Conservation (phyloP, 1,139 yeast genomes). For the Candida pseudoviswanathii region DNA sequence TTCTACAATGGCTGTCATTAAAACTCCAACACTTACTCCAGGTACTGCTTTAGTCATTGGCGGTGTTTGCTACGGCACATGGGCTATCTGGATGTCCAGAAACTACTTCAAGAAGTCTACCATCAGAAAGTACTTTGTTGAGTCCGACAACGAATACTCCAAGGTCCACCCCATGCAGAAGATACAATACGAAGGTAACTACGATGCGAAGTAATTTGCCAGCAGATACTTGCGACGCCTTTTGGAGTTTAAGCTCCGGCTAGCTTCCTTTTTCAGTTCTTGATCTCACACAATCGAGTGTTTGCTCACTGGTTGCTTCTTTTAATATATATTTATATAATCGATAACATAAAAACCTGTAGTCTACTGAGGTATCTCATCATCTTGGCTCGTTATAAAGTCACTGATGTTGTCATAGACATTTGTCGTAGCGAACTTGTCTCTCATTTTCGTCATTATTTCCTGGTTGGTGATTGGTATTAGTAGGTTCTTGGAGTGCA, state of each 20-base stretch:
- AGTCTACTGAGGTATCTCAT: slow-evolving; percentile 17
- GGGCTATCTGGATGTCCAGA: slow-evolving; percentile 38
- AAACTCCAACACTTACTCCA: slow-evolving; percentile 22
- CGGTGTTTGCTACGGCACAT: slow-evolving; percentile 37
- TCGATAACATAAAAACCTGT: neutral
- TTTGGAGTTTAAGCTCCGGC: neutral
- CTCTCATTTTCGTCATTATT: slow-evolving; percentile 29
- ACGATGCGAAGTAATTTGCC: slow-evolving; percentile 2
- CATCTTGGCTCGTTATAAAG: slow-evolving; percentile 29
- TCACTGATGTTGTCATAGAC: slow-evolving; percentile 29
- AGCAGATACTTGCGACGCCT: neutral
- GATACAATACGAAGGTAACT: slow-evolving; percentile 17
- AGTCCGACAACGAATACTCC: slow-evolving; percentile 32
- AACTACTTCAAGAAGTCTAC: slow-evolving; percentile 35
- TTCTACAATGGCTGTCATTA: slow-evolving; percentile 9
- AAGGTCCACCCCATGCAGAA: slow-evolving; percentile 27
- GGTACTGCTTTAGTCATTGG: slow-evolving; percentile 35
- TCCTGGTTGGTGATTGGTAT: slow-evolving; percentile 25
- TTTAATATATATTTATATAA: neutral
- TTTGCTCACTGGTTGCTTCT: neutral
- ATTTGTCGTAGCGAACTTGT: slow-evolving; percentile 24
- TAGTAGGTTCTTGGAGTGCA: slow-evolving; percentile 27
- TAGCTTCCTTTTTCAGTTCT: neutral
- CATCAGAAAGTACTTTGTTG: slow-evolving; percentile 32
- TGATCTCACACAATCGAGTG: neutral